Conservation (phyloP, 352 stramenopile species). For the Plasmopara viticola region DNA sequence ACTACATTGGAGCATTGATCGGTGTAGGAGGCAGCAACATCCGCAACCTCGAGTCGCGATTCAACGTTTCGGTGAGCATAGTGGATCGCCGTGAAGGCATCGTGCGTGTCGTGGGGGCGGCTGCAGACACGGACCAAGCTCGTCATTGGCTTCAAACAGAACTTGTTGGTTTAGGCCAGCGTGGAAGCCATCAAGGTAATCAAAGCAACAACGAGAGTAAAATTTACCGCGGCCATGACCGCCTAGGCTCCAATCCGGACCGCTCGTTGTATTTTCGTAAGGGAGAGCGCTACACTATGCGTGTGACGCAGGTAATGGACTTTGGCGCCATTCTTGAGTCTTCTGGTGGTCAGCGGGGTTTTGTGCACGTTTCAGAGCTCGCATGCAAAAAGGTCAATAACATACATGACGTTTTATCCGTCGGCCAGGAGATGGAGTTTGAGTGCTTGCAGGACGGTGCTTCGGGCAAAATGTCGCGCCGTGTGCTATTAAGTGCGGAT, state of each 20-base stretch:
- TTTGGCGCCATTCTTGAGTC: constrained; percentile 91
- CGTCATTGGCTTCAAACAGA: constrained; percentile 62
- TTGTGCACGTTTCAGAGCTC: constrained; percentile 95
- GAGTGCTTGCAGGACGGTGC: constrained; percentile 70
- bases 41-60: constrained; percentile 58
- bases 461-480: constrained; percentile 80
- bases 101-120: constrained; percentile 84
- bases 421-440: constrained; percentile 74
- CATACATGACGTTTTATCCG: constrained; percentile 52
- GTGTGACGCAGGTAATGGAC: constrained; percentile 91
- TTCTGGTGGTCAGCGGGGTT: constrained; percentile 75
- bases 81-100: constrained; percentile 75
- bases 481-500: constrained; percentile 33
- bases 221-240: constrained; percentile 11
- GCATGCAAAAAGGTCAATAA: constrained; percentile 52
- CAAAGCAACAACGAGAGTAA: constrained; percentile 2
- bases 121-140: constrained; percentile 66
- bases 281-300: constrained; percentile 88
- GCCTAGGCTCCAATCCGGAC: constrained; percentile 10
- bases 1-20: constrained; percentile 60
- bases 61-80: constrained; percentile 59
- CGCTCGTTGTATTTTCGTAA: constrained; percentile 69
- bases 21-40: constrained; percentile 71
- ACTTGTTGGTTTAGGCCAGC: constrained; percentile 7
- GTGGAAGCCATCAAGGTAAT: constrained; percentile 14